phyloP scores from a whole-genome alignment of 164 flowering plant genomes.

The Taxillus chinensis region DNA sequence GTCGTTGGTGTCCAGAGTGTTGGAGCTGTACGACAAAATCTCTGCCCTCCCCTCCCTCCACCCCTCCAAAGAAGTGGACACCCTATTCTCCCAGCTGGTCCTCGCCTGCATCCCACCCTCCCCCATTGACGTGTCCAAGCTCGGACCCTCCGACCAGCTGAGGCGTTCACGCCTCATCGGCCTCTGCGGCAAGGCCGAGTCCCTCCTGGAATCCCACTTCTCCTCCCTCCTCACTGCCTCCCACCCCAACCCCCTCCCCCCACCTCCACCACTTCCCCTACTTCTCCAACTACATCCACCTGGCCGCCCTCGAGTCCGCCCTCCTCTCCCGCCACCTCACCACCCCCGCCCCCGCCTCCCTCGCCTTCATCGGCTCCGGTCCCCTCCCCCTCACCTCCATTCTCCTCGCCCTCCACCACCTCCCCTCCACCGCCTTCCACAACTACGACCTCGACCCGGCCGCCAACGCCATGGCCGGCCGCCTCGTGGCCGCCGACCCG shows the following conservation, averaged over 20 bases:
- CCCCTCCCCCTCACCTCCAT: conserved; percentile 89
- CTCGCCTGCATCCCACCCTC: conserved; percentile 68
- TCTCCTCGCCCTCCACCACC: conserved; percentile 60
- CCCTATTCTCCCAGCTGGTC: conserved; percentile 72
- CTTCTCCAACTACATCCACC: conserved; percentile 70
- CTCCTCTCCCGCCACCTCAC: conserved; percentile 34
- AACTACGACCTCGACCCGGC: conserved; percentile 68
- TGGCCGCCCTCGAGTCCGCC: conserved; percentile 48
- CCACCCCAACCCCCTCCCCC: conserved; percentile 49
- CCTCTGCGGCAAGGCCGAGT: conserved; percentile 83
- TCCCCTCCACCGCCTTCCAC: conserved; percentile 48
- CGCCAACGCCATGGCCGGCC: conserved; percentile 59
- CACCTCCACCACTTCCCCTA: conserved; percentile 72
- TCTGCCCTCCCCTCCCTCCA: conserved; percentile 61
- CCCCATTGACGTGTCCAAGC: conserved; percentile 56
- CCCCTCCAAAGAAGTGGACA: conserved; percentile 79
- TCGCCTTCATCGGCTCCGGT: conserved; percentile 93
- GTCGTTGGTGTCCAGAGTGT: conserved; percentile 37
- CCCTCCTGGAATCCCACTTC: conserved; percentile 66
- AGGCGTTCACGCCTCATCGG: conserved; percentile 54
- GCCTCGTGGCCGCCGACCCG: conserved; percentile 42
- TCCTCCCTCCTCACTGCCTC: conserved; percentile 40
- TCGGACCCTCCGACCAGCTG: conserved; percentile 36
- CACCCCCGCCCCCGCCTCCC: conserved; percentile 27
- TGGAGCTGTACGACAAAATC: conserved; percentile 56